Base-by-base conservation (phyloP, 768 basidiomycete species). In the Erythrobasidium yunnanense region DNA sequence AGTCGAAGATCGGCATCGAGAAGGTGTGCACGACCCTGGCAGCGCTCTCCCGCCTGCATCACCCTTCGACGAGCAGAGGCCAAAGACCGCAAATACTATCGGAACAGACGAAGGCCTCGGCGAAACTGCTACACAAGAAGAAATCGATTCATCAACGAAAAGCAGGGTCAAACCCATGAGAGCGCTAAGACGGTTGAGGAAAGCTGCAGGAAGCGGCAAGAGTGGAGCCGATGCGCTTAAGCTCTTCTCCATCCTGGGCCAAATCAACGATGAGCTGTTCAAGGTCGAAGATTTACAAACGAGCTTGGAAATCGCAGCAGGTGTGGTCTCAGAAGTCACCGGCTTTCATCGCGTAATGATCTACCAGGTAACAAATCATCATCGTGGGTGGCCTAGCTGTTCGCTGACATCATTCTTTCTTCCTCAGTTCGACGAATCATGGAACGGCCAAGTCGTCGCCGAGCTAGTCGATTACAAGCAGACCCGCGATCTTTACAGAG, bases 261-360 rank as follows among this genome's bases (percentile, higher is more conserved):
- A 88, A 74, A 84, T 88, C 72, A 88, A 87, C 74, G 86, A 89
- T 68, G 87, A 89, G 72, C 80, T 88, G 2, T 83, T 83, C 1
- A 78, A 80, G 17, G 84, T 86, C 15, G 77, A 81, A 0, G 84
- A 86, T 69, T 73, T 89, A 65, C 82, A 85, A 20, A 78, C 78
- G 27, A 87, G 87, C 74, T 76, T 88, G 71, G 84, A 88, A 71
- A 80, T 88, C 51, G 81, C 83, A 1, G 86, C 85, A 2, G 86
- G 87, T 6, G 78, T 84, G 27, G 78, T 88, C 70, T 85, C 86
- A 76, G 87, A 90, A 73, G 73, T 90, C 66, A 86, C 86, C 15
- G 85, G 86, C 73, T 88, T 88, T 75, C 87, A 88, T 72, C 81
- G 87, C 22, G 85, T 87, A 32, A 77, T 90, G 75, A 79, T 87